Conservation (phyloP, 129 eudicot species). For the Silybum marianum region DNA sequence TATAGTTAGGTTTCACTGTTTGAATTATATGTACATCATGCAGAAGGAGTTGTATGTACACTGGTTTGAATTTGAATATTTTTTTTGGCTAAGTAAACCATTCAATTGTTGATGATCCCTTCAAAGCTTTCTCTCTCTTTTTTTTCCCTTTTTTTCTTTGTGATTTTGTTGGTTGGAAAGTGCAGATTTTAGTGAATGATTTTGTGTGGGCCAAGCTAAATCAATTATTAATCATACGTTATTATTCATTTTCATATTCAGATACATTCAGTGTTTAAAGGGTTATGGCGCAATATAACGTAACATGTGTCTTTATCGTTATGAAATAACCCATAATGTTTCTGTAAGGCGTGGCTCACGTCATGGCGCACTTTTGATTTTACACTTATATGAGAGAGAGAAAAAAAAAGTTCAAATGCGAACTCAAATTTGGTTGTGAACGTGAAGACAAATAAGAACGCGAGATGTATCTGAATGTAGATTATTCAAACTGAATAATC, state of each 20-base stretch:
- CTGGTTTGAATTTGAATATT: slow-evolving; percentile 26
- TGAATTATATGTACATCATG: slow-evolving; percentile 32
- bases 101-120: slow-evolving; percentile 17
- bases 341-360: too few relatives aligned
- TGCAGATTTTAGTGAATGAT: slow-evolving; percentile 18
- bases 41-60: slow-evolving; percentile 29
- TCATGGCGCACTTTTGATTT: too few relatives aligned
- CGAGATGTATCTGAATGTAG: too few relatives aligned
- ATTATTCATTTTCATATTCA: not conserved
- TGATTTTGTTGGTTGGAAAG: slow-evolving; percentile 7
- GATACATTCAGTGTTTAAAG: not conserved
- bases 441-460: too few relatives aligned
- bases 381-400: too few relatives aligned
- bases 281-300: too few relatives aligned
- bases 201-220: slow-evolving; percentile 5
- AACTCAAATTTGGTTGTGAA: too few relatives aligned
- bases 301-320: too few relatives aligned
- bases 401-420: too few relatives aligned
- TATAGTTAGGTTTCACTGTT: slow-evolving; percentile 6
- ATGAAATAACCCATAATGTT: too few relatives aligned
- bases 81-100: slow-evolving; percentile 21
- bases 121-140: not conserved
- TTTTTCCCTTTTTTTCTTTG: slow-evolving; percentile 2
- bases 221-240: not conserved
- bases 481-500: too few relatives aligned